These are phyloP conservation scores for Margaritispora aquatica DNA, from an alignment of 495 filamentous ascomycete species.

Conservation along the genomic window DNA sequence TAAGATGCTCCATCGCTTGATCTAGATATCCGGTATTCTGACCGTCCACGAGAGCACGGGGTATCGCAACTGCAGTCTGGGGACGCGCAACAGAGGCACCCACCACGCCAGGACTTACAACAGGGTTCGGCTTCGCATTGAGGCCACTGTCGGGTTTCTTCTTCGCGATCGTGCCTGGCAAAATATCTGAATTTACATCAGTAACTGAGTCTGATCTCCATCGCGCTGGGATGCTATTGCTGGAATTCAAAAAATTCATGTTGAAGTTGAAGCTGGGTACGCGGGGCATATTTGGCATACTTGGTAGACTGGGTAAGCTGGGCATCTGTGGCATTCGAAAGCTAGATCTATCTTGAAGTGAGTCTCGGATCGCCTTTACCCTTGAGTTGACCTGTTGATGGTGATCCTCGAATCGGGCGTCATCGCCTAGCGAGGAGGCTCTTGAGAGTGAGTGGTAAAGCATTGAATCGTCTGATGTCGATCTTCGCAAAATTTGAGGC, in stretches of 20 bases:
- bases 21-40: conserved; percentile 36
- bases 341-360: conserved; percentile 64
- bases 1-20: conserved; percentile 60
- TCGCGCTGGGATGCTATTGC: conserved; percentile 22
- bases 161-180: conserved; percentile 7
- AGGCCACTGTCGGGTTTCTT: background rate
- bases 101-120: conserved; percentile 8
- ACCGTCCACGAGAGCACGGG: background rate
- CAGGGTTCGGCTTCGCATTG: background rate
- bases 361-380: conserved; percentile 88
- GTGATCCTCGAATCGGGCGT: conserved; percentile 74
- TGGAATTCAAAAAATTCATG: conserved; percentile 24
- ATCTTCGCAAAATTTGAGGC: conserved; percentile 41
- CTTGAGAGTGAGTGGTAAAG: background rate
- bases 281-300: conserved; percentile 31
- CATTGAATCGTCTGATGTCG: conserved; percentile 52
- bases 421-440: conserved; percentile 80
- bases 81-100: conserved; percentile 10
- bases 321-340: conserved; percentile 64
- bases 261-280: conserved; percentile 41
- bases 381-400: conserved; percentile 77
- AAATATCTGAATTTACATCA: conserved; percentile 30
- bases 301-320: conserved; percentile 44
- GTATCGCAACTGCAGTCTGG: background rate
- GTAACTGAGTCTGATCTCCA: conserved; percentile 30